Evolutionary conservation across 2,329 filamentous ascomycete genomes (phyloP), one percentile per base, ranked within the genome.

Genomic region (Scedosporium dehoogii): DNA sequence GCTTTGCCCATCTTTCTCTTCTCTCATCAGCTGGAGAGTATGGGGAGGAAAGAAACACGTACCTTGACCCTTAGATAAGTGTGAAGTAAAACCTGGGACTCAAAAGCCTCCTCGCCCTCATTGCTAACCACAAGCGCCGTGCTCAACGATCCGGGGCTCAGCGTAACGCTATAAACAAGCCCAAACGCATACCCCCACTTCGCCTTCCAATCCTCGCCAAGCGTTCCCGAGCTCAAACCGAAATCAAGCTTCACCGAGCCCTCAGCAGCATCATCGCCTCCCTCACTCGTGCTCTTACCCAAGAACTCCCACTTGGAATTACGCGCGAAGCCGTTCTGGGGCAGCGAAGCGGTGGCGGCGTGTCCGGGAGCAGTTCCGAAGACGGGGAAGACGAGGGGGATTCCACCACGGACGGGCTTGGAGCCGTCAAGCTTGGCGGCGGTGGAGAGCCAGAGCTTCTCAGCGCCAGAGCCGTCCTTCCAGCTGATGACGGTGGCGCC

Each of bases 271-370:
- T 65, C 68, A 74, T 74, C 63, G 67, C 76, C 64, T 74, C 75
- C 68, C 72, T 79, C 77, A 67, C 76, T 78, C 61, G 78, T 77
- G 53, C 88, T 91, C 77, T 93, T 96, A 71, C 92, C 92, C 60
- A 99, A 82, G 73, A 94, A 96, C 74, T 97, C 92, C 94, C 94
- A 99, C 65, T 84, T 84, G 56, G 88, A 90, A 71, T 85, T 92
- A 69, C 94, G 91, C 46, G 93, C 94, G 75, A 99, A 96, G 68
- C 94, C 94, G 78, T 97, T 94, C 77, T 97, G 92, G 3, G 92
- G 88, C 27, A 99, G 88, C 67, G 84, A 79, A 60, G 85, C 85
- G 29, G 91, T 94, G n/a, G 89, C 82, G 67, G 88, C 85, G 73
- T 92, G 87, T 67, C 87, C 81, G 60, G 90, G 87, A 12, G 89